Conservation (phyloP, 306 rosid genomes). For the Medicago truncatula region MtrunA17r5.0-ANR NC_053043.1:48768501-48769000, state of each 20-base stretch:
- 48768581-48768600: constrained; percentile 41
- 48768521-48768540: constrained; percentile 26
- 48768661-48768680: neutral
- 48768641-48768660: neutral
- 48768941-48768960: constrained; percentile 7
- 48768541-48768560: constrained; percentile 29
- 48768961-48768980: constrained; percentile 6
- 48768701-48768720: neutral
- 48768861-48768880: neutral
- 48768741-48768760: neutral
- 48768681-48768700: neutral
- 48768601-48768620: constrained; percentile 12
- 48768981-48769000: constrained; percentile 12
- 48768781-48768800: constrained; percentile 4
- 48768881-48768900: constrained; percentile 34
- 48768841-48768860: neutral
- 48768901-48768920: neutral
- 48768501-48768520: constrained; percentile 19
- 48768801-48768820: constrained; percentile 14
- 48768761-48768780: neutral
- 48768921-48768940: neutral
- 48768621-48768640: constrained; percentile 14
- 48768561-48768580: constrained; percentile 37
- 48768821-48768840: constrained; percentile 18
- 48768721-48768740: neutral